Evolutionary conservation across 75 land plant genomes (phyloP).

Genomic region (Gnetum montanum): DNA sequence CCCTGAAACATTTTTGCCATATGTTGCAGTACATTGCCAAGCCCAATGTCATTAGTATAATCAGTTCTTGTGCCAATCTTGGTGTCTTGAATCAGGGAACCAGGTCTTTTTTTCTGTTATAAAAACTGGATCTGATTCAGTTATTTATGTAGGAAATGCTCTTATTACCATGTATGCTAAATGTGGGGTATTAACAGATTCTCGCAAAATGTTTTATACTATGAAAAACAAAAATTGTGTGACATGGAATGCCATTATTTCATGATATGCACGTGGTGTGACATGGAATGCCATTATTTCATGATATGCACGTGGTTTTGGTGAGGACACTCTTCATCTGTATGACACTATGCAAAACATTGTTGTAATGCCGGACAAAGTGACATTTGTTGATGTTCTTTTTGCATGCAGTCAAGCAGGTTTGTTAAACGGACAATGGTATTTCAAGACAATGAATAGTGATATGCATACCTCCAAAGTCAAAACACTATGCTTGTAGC

Average conservation of each 20-base stretch:
- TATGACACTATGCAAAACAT: constrained; percentile 17
- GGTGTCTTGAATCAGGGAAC: constrained; percentile 6
- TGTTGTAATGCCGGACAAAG: constrained; percentile 13
- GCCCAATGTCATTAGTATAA: constrained; percentile 14
- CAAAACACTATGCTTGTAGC: constrained; percentile 12
- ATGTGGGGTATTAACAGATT: constrained; percentile 2
- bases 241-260: constrained; percentile 26
- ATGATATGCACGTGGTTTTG: constrained; percentile 17
- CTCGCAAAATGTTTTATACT: constrained; percentile 4
- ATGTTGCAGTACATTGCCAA: constrained; percentile 17
- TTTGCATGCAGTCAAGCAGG: constrained; percentile 23
- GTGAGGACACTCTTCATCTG: constrained; percentile 13
- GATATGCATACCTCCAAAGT: constrained; percentile 5
- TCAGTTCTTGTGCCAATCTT: constrained; percentile 13
- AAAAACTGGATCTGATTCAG: constrained; percentile 11
- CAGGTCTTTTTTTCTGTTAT: constrained; percentile 14
- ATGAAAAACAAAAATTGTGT: constrained; percentile 3
- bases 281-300: constrained; percentile 27
- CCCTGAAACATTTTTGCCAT: constrained; percentile 15
- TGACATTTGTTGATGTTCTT: constrained; percentile 17
- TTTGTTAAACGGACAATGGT: not conserved
- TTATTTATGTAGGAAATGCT: constrained; percentile 7
- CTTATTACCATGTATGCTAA: constrained; percentile 16
- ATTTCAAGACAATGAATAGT: constrained; percentile 5
- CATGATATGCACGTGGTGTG: constrained; percentile 18